phyloP scores from a whole-genome alignment of 2,329 filamentous ascomycete genomes.

The Epichloe gansuensis region DNA sequence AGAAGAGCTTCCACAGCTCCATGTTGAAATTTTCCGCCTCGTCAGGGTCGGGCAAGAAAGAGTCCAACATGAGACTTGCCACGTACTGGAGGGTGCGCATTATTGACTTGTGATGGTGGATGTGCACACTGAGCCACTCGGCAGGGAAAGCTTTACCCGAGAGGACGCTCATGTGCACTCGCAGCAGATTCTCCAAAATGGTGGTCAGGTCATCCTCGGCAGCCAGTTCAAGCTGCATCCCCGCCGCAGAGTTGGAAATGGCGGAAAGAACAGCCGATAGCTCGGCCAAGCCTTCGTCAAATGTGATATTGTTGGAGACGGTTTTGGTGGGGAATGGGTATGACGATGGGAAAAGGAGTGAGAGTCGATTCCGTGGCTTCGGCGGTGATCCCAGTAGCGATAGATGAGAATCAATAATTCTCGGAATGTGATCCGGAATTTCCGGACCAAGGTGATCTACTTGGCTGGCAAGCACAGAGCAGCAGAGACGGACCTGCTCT shows the following conservation, averaged over 20 bases:
- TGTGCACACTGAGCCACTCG: constrained; percentile 84
- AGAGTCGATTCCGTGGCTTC: constrained; percentile 54
- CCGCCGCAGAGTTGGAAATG: constrained; percentile 57
- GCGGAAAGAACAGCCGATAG: constrained; percentile 79
- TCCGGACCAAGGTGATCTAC: constrained; percentile 66
- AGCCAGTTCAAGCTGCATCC: constrained; percentile 63
- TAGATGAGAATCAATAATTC: constrained; percentile 81
- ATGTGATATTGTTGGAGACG: constrained; percentile 46
- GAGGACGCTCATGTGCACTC: constrained; percentile 80
- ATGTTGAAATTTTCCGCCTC: constrained; percentile 88
- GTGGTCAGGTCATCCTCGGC: constrained; percentile 61
- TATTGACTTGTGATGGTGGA: constrained; percentile 83
- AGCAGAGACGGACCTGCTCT: constrained; percentile 86
- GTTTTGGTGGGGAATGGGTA: constrained; percentile 78
- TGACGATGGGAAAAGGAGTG: constrained; percentile 75
- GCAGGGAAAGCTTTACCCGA: constrained; percentile 80
- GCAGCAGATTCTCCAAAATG: constrained; percentile 66
- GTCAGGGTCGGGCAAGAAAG: constrained; percentile 77
- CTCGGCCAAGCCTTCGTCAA: constrained; percentile 82
- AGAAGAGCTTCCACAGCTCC: constrained; percentile 87
- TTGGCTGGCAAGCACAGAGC: constrained; percentile 82
- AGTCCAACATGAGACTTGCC: constrained; percentile 65
- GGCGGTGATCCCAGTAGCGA: constrained; percentile 50
- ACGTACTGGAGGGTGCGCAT: constrained; percentile 79
- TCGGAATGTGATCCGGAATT: constrained; percentile 80